phyloP scores from a whole-genome alignment of 306 rosid genomes.

The Lathyrus aphaca region DNA sequence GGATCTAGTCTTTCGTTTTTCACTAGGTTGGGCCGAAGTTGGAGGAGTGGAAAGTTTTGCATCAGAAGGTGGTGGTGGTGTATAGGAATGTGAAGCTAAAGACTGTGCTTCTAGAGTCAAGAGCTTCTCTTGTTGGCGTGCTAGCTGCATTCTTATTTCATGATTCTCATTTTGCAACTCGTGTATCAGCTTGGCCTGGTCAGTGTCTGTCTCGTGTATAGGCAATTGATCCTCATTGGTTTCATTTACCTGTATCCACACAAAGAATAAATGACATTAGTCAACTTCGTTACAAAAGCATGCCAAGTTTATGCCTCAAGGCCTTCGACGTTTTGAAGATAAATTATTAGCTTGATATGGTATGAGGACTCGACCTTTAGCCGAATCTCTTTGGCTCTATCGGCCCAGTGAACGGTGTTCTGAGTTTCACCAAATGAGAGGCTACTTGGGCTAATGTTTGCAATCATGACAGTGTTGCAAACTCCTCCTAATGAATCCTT shows the following conservation, averaged over 20 bases:
- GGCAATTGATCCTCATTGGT: slow-evolving; percentile 57
- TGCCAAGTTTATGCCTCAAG: slow-evolving; percentile 14
- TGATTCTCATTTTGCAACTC: slow-evolving; percentile 91
- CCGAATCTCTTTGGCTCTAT: slow-evolving; percentile 94
- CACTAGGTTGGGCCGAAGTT: slow-evolving; percentile 60
- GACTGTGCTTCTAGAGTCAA: slow-evolving; percentile 70
- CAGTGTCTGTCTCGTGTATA: slow-evolving; percentile 66
- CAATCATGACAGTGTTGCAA: slow-evolving; percentile 96
- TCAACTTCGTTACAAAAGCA: slow-evolving; percentile 25
- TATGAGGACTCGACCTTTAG: slow-evolving; percentile 61
- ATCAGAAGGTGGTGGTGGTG: slow-evolving; percentile 81
- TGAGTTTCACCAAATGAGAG: slow-evolving; percentile 93
- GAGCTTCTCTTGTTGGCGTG: slow-evolving; percentile 77
- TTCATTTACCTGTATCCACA: slow-evolving; percentile 62
- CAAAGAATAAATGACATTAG: slow-evolving; percentile 25
- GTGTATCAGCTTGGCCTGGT: slow-evolving; percentile 73
- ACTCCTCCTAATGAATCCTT: slow-evolving; percentile 94
- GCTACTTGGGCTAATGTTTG: slow-evolving; percentile 91
- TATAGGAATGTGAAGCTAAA: slow-evolving; percentile 73
- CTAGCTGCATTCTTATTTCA: slow-evolving; percentile 76
- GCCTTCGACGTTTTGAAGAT: slow-evolving; percentile 5
- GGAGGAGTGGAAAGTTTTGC: slow-evolving; percentile 74
- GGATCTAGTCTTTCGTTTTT: slow-evolving; percentile 61
- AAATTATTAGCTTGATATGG: slow-evolving; percentile 28
- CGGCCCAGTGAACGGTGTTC: slow-evolving; percentile 97